Evolutionary conservation across 2,329 filamentous ascomycete species (phyloP).

Genomic region (Elsinoe australis): DNA sequence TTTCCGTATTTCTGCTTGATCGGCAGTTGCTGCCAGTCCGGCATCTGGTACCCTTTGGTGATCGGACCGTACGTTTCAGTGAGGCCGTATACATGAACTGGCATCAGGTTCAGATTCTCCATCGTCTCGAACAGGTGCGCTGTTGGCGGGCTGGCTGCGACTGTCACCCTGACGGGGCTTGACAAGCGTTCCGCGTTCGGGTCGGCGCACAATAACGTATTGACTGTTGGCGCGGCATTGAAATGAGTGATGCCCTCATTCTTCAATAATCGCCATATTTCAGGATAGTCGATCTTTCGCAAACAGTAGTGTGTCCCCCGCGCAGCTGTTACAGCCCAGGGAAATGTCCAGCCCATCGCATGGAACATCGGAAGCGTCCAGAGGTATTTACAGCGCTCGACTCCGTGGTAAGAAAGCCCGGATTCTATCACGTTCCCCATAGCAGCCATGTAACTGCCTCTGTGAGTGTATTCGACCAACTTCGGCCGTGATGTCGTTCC

Average conservation of each 20-base stretch:
- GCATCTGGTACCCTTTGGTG: conserved; percentile 85
- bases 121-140: conserved; percentile 90
- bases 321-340: conserved; percentile 73
- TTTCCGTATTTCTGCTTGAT: conserved; percentile 70
- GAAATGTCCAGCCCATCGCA: conserved; percentile 45
- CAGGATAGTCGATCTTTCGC: conserved; percentile 86
- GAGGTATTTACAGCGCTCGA: conserved; percentile 55
- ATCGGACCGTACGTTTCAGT: conserved; percentile 91
- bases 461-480: conserved; percentile 85
- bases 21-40: conserved; percentile 70
- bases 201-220: conserved; percentile 79
- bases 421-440: conserved; percentile 84
- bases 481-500: conserved; percentile 89
- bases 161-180: conserved; percentile 72
- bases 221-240: conserved; percentile 92
- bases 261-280: conserved; percentile 85
- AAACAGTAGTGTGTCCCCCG: conserved; percentile 93
- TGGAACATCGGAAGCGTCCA: conserved; percentile 91
- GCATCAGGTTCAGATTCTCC: conserved; percentile 75
- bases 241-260: conserved; percentile 87
- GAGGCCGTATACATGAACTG: conserved; percentile 86
- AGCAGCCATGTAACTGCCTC: conserved; percentile 76
- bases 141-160: conserved; percentile 84
- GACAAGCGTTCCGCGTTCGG: conserved; percentile 62
- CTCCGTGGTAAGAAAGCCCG: conserved; percentile 60